Percentiles rank a stretch among this genome's conserved stretches.
Conservation (phyloP, 495 filamentous ascomycete genomes). For the Viridothelium virens region DNA sequence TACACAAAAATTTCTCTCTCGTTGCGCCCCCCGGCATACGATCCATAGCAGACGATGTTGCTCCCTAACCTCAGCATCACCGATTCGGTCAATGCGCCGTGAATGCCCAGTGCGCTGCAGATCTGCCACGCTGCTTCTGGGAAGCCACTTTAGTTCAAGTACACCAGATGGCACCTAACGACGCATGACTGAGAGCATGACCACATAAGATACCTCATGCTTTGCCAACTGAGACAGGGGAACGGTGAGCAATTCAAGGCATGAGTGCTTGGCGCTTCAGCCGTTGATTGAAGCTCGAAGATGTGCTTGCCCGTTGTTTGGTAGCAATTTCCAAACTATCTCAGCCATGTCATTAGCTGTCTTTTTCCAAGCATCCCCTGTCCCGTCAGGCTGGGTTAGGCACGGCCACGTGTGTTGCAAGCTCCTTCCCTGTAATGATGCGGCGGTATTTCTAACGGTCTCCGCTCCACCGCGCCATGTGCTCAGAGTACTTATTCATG, state of each 20-base stretch:
- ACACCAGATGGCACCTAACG: background rate
- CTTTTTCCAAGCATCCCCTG: background rate
- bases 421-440: constrained; percentile 1
- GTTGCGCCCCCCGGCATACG: too few species aligned
- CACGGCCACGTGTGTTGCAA: constrained; percentile 11
- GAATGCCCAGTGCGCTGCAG: too few species aligned
- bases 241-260: background rate
- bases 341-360: background rate
- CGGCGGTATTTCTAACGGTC: constrained; percentile 6
- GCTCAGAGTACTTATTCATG: background rate
- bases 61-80: background rate
- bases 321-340: background rate
- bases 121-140: background rate
- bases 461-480: background rate
- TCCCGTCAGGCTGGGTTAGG: constrained; percentile 3
- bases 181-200: background rate
- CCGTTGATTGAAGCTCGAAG: too few species aligned
- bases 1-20: background rate
- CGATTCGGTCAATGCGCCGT: background rate
- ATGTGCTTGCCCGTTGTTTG: background rate
- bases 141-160: background rate
- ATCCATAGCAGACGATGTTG: background rate
- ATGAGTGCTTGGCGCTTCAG: background rate
- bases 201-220: background rate
- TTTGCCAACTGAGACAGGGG: background rate